Base-by-base conservation (phyloP, 768 basidiomycete species). In the Pleurotus djamor region DNA sequence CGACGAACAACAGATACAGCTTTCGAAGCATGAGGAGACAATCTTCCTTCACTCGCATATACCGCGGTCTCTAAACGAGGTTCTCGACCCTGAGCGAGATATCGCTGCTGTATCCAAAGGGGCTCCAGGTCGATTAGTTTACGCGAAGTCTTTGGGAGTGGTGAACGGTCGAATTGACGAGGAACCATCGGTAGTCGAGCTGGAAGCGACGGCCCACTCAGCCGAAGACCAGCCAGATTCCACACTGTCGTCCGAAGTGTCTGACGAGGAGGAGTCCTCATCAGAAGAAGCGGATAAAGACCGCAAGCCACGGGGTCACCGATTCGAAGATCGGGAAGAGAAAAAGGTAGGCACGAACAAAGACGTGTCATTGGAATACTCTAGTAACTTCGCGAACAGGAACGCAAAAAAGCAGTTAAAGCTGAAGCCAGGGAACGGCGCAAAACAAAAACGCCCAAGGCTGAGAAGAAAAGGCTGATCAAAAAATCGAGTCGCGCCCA, bases 21-120 rank as follows among this genome's bases (percentile, higher is more conserved):
- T 69, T 44, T 61, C 76, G 13, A 82, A 78, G 5, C 87, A 90
- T 50, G 95, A 97, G 70, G 95, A 98, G 68, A 84, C 84, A 6
- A 86, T 98, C 10, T 99, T 99, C 78, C 74, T 94, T 69, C 81
- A 81, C 32, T 92, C 94, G 1, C 98, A 93, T 74, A 99, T 98
- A 64, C 97, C 97, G 12, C 87, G 96, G 36, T 88, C 86, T 21
- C 75, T 99, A 50, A 92, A 93, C 63, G 94, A 98, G 67, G 89
- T 99, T 6, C 92, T 89, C 69, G 94, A 98, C 70, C 94, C 96
- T 0, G 97, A 99, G 69, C 82, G 96, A 33, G 96, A 98, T 68
- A 88, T 94, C 9, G 92, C 87, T 37, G 81, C 83, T 16, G 76
- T 96, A 45, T 79, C 79, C 14, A 74, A 83, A 3, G 94, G 94